Evolutionary conservation across 495 filamentous ascomycete species (phyloP).

Genomic region (Neurospora sublineolata): DNA sequence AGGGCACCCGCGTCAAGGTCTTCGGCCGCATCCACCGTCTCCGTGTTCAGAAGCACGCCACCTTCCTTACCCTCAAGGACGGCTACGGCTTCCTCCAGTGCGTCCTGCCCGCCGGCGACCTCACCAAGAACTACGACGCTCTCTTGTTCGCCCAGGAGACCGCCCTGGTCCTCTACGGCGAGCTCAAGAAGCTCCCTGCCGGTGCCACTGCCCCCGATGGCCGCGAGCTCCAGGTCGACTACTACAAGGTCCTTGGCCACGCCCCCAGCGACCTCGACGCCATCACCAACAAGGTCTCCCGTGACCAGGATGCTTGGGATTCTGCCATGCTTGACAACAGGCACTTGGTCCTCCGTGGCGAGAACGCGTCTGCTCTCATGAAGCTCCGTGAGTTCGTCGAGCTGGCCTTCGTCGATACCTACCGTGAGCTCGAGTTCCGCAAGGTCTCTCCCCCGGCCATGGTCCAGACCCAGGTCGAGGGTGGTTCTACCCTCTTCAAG

Average conservation of each 20-base stretch:
- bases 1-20: constrained; percentile 71
- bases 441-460: constrained; percentile 92
- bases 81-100: constrained; percentile 88
- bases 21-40: constrained; percentile 78
- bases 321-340: constrained; percentile 78
- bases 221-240: constrained; percentile 92
- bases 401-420: constrained; percentile 70
- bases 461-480: constrained; percentile 98
- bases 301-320: constrained; percentile 57
- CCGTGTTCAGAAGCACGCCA: constrained; percentile 72
- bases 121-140: constrained; percentile 88
- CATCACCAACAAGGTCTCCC: constrained; percentile 81
- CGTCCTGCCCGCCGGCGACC: constrained; percentile 59
- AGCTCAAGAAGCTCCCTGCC: constrained; percentile 73
- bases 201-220: constrained; percentile 71
- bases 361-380: constrained; percentile 77
- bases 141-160: constrained; percentile 82
- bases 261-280: constrained; percentile 86
- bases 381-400: constrained; percentile 81
- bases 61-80: constrained; percentile 79
- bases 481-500: constrained; percentile 85
- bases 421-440: constrained; percentile 62
- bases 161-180: constrained; percentile 74
- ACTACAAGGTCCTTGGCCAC: constrained; percentile 73
- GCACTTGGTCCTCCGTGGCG: constrained; percentile 84